phyloP scores from a whole-genome alignment of 169 alveolate species.

The Nephromyces sp. region DNA sequence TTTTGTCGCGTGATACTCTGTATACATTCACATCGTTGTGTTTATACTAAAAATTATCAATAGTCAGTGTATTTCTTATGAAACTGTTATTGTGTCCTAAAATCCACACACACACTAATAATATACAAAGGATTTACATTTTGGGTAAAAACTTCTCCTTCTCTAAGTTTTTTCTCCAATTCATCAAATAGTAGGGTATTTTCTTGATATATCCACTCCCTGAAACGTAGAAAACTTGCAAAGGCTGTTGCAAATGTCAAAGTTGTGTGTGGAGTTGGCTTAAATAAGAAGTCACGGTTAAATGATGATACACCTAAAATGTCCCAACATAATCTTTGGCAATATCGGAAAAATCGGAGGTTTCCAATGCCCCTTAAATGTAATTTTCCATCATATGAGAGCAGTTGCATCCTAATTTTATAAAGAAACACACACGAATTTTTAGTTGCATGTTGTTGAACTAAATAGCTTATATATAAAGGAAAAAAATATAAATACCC shows the following conservation, averaged over 20 bases:
- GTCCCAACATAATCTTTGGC: constrained; percentile 15
- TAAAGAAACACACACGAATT: background rate
- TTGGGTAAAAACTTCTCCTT: no score
- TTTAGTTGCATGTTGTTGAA: background rate
- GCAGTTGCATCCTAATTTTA: constrained; percentile 6
- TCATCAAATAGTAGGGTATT: background rate
- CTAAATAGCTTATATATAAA: no score
- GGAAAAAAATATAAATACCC: no score
- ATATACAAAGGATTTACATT: no score
- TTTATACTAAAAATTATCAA: no score
- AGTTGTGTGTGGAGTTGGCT: constrained; percentile 2
- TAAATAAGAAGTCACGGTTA: background rate
- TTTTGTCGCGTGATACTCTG: no score
- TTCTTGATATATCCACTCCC: background rate
- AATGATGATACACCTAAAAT: constrained; percentile 14
- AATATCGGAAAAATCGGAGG: constrained; percentile 12
- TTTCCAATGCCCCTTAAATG: constrained; percentile 20
- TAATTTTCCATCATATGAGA: constrained; percentile 10
- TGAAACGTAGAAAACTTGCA: background rate
- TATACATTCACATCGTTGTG: no score
- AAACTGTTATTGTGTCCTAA: no score
- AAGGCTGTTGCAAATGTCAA: constrained; percentile 7
- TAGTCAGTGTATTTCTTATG: no score
- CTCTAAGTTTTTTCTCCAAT: no score
- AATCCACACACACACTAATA: no score